Base-by-base conservation (phyloP, 768 basidiomycete genomes). In the Nidularia sp. region DNA sequence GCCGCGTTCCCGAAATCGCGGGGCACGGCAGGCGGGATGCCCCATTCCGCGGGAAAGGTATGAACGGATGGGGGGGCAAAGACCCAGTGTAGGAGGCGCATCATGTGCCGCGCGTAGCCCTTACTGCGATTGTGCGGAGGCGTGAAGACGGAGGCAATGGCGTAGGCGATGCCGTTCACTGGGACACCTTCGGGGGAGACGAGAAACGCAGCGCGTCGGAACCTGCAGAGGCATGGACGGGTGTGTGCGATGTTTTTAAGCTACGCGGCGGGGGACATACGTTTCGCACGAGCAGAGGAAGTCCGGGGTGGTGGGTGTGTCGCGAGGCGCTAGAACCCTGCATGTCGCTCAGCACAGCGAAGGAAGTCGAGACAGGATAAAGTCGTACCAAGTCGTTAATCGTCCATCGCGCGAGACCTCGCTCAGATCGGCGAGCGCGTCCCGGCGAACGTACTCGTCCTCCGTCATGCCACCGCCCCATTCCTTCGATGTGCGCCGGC, bases 261-360 rank as follows among this genome's bases (percentile, higher is more conserved):
- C 39, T 41, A 18, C 3, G 39, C 15, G 39, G 39, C 5, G 4
- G 10, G 15, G 39, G 39, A 70, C 75, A 60, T 57, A 86, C 85
- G 81, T 85, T 67, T 84, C 79, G 58, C 83, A 85, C n/a, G 83
- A 75, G 58, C 78, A 84, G 58, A 79, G 62, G 58, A 84, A 85
- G 47, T 81, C 73, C 2, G 83, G 55, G 1, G 80, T 75, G 3
- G 66, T 62, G 0, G 81, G 77, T 50, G 80, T 63, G 45, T 70
- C 67, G 47, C 82, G 69, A 1, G 78, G 79, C 34, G 77, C 81
- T 10, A 87, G 68, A 6, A 86, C 78, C 85, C 84, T 86, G 51
- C 35, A 33, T 48, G 42, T 53, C 32, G 31, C 52, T 32, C 12
- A 25, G 6, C 25, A 22, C 13, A 6, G 25, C 31, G 22, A n/a